Conservation (phyloP, 2,329 filamentous ascomycete genomes). For the Lachnellula occidentalis region DNA sequence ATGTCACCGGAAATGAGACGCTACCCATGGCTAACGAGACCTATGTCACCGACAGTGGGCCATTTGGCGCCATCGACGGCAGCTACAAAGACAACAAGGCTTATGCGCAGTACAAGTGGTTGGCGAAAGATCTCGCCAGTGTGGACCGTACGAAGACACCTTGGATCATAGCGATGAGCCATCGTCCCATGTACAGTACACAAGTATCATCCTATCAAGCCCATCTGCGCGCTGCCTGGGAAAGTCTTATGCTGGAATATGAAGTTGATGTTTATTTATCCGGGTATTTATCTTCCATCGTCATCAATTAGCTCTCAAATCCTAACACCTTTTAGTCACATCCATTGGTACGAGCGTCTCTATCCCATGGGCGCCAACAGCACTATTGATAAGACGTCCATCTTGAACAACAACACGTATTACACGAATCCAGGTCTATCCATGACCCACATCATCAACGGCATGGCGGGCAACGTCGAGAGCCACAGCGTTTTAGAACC, state of each 20-base stretch:
- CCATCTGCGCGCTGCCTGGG: slow-evolving; percentile 40
- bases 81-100: slow-evolving; percentile 33
- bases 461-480: slow-evolving; percentile 49
- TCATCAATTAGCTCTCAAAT: background rate
- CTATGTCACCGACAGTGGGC: slow-evolving; percentile 42
- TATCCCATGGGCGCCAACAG: slow-evolving; percentile 48
- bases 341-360: slow-evolving; percentile 44
- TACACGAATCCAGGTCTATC: slow-evolving; percentile 41
- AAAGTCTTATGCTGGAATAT: slow-evolving; percentile 38
- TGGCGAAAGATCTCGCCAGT: slow-evolving; percentile 29
- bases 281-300: slow-evolving; percentile 17
- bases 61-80: slow-evolving; percentile 39
- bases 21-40: slow-evolving; percentile 38
- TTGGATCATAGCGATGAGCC: slow-evolving; percentile 26
- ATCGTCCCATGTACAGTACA: slow-evolving; percentile 40
- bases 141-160: slow-evolving; percentile 27
- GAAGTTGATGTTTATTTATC: slow-evolving; percentile 43
- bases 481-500: slow-evolving; percentile 38
- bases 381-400: slow-evolving; percentile 49
- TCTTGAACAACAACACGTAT: slow-evolving; percentile 45
- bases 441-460: slow-evolving; percentile 46
- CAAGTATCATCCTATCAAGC: slow-evolving; percentile 39
- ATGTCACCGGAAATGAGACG: slow-evolving; percentile 37
- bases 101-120: slow-evolving; percentile 45
- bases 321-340: slow-evolving; percentile 31